Percentiles rank a stretch among this genome's conserved stretches.
Evolutionary conservation across 495 filamentous ascomycete species (phyloP).

Genomic region (Talaromyces stipitatus): DNA sequence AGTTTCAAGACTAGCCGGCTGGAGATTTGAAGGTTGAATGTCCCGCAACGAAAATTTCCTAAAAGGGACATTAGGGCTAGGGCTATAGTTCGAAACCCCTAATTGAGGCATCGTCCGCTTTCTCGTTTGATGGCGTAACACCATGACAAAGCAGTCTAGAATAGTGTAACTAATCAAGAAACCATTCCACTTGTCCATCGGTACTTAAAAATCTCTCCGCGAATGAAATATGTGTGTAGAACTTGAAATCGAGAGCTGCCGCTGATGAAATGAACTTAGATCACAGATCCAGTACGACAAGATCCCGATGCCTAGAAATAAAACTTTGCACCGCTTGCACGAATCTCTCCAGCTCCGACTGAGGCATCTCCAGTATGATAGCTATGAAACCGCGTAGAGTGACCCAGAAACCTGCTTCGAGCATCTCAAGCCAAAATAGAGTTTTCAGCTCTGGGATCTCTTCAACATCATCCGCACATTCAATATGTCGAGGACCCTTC

Average conservation of each 20-base stretch:
- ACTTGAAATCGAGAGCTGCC: background rate
- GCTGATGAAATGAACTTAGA: background rate
- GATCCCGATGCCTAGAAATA: background rate
- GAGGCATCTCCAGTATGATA: conserved; percentile 31
- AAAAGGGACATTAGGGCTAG: background rate
- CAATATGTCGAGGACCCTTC: background rate
- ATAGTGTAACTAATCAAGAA: background rate
- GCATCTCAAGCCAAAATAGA: conserved; percentile 43
- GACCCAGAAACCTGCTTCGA: conserved; percentile 42
- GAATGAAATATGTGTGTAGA: background rate
- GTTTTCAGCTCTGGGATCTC: conserved; percentile 28
- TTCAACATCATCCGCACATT: background rate
- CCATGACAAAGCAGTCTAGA: background rate
- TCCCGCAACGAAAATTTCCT: background rate
- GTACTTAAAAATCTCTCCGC: background rate
- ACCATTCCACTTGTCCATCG: background rate
- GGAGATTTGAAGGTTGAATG: background rate
- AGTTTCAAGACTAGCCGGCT: background rate
- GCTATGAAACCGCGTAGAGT: conserved; percentile 32
- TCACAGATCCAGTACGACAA: background rate
- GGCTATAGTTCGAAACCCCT: background rate
- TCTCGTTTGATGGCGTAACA: background rate
- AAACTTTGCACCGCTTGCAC: background rate
- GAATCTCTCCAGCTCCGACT: conserved; percentile 33
- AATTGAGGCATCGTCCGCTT: background rate